Percentiles rank a stretch among this genome's conserved stretches.
Evolutionary conservation across 1,139 yeast species (phyloP).

Genomic region (Hansenula anomala): DNA sequence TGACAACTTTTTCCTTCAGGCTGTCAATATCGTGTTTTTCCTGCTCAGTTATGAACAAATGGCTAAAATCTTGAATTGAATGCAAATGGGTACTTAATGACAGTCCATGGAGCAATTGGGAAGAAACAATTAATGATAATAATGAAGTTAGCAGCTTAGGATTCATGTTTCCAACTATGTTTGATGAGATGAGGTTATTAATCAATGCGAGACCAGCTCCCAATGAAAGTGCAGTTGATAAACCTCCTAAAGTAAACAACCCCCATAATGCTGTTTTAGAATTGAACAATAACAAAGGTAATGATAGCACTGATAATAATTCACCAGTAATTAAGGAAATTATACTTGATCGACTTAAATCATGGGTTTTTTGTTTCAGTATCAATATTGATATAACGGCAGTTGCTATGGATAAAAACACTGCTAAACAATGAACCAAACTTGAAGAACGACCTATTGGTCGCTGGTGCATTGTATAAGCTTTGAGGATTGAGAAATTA

Average conservation of each 20-base stretch:
- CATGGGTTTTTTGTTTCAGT: not conserved
- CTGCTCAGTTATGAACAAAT: not conserved
- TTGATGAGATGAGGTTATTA: conserved; percentile 2
- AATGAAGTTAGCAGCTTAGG: conserved; percentile 8
- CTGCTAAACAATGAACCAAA: not conserved
- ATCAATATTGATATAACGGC: conserved; percentile 12
- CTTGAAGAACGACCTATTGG: not conserved
- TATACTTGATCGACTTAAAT: conserved; percentile 2
- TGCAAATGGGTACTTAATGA: conserved; percentile 12
- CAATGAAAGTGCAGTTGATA: conserved; percentile 11
- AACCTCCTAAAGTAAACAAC: not conserved
- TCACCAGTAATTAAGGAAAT: conserved; percentile 14
- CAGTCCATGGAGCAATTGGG: conserved; percentile 14
- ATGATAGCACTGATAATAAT: conserved; percentile 6
- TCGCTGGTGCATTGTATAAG: conserved; percentile 1
- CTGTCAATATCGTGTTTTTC: not conserved
- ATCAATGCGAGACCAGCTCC: conserved; percentile 21
- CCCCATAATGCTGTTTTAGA: not conserved
- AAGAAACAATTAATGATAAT: conserved; percentile 9
- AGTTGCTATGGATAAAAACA: conserved; percentile 9
- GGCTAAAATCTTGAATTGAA: not conserved
- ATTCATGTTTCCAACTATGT: not conserved
- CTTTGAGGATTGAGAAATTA: too few species aligned
- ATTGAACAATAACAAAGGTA: conserved; percentile 8
- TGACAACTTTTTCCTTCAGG: conserved; percentile 8